phyloP scores from a whole-genome alignment of 2,329 filamentous ascomycete species.

The Cryphonectria naterciae region DNA sequence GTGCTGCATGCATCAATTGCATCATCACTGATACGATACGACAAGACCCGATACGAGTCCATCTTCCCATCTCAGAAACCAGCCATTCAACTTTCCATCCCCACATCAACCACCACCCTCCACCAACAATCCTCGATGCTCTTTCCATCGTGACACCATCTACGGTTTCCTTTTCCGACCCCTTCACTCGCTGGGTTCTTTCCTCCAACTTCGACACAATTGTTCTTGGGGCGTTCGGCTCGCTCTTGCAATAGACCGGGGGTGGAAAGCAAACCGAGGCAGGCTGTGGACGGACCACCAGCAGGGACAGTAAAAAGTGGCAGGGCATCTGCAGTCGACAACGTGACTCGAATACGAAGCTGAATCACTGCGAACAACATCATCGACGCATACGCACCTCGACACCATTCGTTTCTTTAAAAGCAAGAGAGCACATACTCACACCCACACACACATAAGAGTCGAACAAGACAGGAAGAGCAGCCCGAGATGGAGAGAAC shows the following conservation, averaged over 20 bases:
- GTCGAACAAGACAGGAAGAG: not conserved
- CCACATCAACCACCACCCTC: not conserved
- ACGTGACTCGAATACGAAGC: not conserved
- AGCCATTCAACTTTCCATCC: not conserved
- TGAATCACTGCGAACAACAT: not conserved
- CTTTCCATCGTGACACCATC: not conserved
- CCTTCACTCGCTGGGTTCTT: not conserved
- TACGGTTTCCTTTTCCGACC: not conserved
- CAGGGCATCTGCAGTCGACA: not conserved
- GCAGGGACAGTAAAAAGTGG: not conserved
- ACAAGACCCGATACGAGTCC: not conserved
- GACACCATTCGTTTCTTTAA: not conserved
- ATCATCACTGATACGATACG: conserved; percentile 3
- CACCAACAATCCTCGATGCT: not conserved
- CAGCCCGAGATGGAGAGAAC: conserved; percentile 20
- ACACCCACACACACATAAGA: not conserved
- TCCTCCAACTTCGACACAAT: not conserved
- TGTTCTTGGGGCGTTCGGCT: not conserved
- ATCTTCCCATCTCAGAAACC: not conserved
- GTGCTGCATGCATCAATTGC: not conserved
- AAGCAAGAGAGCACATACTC: not conserved
- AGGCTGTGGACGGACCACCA: not conserved
- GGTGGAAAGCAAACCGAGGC: not conserved
- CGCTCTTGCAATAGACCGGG: not conserved
- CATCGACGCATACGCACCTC: not conserved